Base-by-base conservation (phyloP, 1,284 basidiomycete genomes). In the Xerocomus nothofagi region DNA sequence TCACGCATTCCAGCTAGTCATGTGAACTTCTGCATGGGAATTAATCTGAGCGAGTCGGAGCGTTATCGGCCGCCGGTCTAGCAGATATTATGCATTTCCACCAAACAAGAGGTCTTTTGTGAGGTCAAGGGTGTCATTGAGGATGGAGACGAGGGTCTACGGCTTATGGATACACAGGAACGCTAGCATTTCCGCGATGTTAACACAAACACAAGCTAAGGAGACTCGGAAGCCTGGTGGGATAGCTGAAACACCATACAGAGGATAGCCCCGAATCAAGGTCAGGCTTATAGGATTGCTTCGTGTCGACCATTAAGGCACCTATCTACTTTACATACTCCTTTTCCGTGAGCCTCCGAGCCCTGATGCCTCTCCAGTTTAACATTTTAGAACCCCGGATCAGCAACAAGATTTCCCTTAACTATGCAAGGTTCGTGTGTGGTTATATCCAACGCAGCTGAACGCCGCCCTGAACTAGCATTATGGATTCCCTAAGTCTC, bases 251-350 rank as follows among this genome's bases (percentile, higher is more conserved):
- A 7, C 10, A 26, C 20, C 20, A 21, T 30, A 4, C 7, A 6
- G 46, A 24, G 9, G 3, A 21, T 12, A 51, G n/a, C 6, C 39
- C 39, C 17, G 32, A 20, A 24, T n/a, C 20, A 31, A 4, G 7
- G n/a, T 23, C 20, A 31, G 3, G 7, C 14, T 23, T 12, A 17
- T 32, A 82, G 78, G 82, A 85, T 59, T 55, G 70, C 30, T 57
- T 79, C 32, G 82, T 85, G 39, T 77, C 80, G 0, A 80, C 82
- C 5, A 61, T 85, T 11, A 81, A 80, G 58, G 82, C 80, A 3
- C 76, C 78, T 0, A 81, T 84, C 10, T 84, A 83, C 61, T 83
- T 84, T 61, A 82, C 80, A 0, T 82, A 83, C 58, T n/a, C n/a
- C n/a, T n/a, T 83, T 79, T 55, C 61, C 83, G 81, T 82, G 58